These are phyloP conservation scores for Chrysanthemum seticuspe DNA, from an alignment of 129 eudicot species.

Conservation along the genomic window DNA sequence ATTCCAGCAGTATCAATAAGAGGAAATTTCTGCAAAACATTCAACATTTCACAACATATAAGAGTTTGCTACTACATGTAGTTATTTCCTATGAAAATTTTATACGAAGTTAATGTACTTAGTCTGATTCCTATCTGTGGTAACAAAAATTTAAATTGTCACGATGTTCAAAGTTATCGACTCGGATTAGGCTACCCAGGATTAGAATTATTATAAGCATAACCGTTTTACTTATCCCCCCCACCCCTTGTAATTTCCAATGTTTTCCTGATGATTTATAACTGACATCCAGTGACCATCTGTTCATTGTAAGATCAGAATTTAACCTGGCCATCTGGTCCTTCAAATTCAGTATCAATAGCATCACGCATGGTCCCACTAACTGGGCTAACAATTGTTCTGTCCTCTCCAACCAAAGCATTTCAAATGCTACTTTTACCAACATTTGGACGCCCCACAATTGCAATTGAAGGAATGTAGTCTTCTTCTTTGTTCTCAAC, in stretches of 20 bases:
- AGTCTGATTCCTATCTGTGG: background rate
- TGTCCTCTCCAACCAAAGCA: constrained; percentile 93
- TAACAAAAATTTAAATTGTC: too few relatives aligned
- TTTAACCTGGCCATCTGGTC: constrained; percentile 93
- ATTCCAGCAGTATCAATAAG: constrained; percentile 98
- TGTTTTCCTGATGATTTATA: background rate
- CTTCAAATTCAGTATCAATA: constrained; percentile 89
- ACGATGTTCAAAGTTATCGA: too few relatives aligned
- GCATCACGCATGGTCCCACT: constrained; percentile 99
- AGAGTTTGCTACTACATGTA: background rate
- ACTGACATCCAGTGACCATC: background rate
- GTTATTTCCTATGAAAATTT: constrained; percentile 5
- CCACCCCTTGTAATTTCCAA: too few relatives aligned
- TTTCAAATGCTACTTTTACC: constrained; percentile 94
- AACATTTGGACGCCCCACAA: too few relatives aligned
- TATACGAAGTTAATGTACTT: background rate
- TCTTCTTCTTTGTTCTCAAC: constrained; percentile 45
- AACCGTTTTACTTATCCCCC: too few relatives aligned
- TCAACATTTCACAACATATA: background rate
- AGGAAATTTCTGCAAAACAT: constrained; percentile 66
- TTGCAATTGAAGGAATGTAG: too few relatives aligned
- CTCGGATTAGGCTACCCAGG: too few relatives aligned
- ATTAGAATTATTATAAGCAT: too few relatives aligned
- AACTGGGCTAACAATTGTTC: constrained; percentile 94
- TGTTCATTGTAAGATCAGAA: constrained; percentile 5